These are phyloP conservation scores for Trichoderma gamsii DNA, from an alignment of 495 filamentous ascomycete species.

Conservation along the genomic window DNA sequence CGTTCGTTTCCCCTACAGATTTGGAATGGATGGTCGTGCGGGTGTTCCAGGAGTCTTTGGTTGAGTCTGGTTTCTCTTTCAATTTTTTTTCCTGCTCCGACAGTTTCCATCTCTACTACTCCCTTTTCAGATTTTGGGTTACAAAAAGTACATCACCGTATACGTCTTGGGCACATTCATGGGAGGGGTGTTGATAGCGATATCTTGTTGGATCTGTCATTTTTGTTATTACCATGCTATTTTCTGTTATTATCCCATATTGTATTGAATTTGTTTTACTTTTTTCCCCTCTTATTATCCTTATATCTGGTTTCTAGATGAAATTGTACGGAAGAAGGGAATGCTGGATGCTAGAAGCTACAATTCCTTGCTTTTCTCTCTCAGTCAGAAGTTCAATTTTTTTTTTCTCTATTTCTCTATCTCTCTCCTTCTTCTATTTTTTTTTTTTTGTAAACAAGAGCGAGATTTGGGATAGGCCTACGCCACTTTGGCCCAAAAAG, in stretches of 20 bases:
- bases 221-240: neutral
- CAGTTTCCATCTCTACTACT: neutral
- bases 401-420: neutral
- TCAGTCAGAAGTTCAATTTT: slow-evolving; percentile 7
- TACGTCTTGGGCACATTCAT: slow-evolving; percentile 5
- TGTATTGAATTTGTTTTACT: neutral
- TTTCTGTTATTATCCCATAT: slow-evolving; percentile 1
- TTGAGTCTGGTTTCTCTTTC: neutral
- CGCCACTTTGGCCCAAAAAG: neutral
- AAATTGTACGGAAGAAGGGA: slow-evolving; percentile 2
- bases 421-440: neutral
- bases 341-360: slow-evolving; percentile 14
- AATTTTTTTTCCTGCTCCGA: neutral
- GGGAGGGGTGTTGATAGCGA: slow-evolving; percentile 13
- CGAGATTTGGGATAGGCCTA: neutral
- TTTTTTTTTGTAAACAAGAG: slow-evolving; percentile 6
- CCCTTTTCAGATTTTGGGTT: slow-evolving; percentile 4
- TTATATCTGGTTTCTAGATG: slow-evolving; percentile 2
- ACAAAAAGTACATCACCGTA: neutral
- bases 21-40: slow-evolving; percentile 8
- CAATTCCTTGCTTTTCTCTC: slow-evolving; percentile 9
- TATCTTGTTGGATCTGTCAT: slow-evolving; percentile 13
- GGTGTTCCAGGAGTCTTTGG: slow-evolving; percentile 14
- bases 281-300: neutral
- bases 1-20: slow-evolving; percentile 8